These are phyloP conservation scores for Jackrogersella multiformis DNA, from an alignment of 495 filamentous ascomycete genomes.

Conservation along the genomic window DNA sequence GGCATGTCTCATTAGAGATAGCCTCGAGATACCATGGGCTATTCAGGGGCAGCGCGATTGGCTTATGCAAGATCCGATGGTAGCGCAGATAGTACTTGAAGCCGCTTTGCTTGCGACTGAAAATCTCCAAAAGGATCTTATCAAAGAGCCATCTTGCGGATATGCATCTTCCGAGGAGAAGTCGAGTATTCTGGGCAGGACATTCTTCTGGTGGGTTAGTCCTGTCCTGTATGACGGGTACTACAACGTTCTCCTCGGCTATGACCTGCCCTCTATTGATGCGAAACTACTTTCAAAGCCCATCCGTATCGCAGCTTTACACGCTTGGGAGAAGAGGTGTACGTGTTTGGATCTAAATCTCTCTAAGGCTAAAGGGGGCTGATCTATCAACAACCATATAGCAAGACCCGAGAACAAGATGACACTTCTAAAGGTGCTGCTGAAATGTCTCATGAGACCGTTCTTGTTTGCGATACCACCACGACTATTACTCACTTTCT, in stretches of 20 bases:
- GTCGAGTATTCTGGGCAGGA: constrained; percentile 51
- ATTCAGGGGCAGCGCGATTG: constrained; percentile 53
- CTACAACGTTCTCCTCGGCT: constrained; percentile 51
- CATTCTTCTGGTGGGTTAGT: constrained; percentile 72
- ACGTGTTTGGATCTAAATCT: not conserved
- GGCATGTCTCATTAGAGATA: constrained; percentile 61
- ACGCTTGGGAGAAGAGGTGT: constrained; percentile 50
- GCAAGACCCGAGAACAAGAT: constrained; percentile 45
- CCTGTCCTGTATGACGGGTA: constrained; percentile 64
- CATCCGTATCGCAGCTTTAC: constrained; percentile 50
- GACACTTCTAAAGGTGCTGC: constrained; percentile 57
- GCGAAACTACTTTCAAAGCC: constrained; percentile 55
- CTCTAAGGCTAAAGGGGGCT: not conserved
- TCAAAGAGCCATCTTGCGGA: constrained; percentile 49
- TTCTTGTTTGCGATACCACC: constrained; percentile 62
- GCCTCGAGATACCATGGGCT: constrained; percentile 49
- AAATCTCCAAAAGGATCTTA: constrained; percentile 50
- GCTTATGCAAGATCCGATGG: constrained; percentile 54
- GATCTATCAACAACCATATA: constrained; percentile 9
- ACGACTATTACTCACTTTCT: constrained; percentile 63
- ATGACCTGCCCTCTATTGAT: constrained; percentile 60
- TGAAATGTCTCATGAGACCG: constrained; percentile 59
- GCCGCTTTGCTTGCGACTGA: constrained; percentile 23
- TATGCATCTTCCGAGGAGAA: constrained; percentile 61
- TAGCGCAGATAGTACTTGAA: constrained; percentile 42